Evolutionary conservation across 768 basidiomycete species (phyloP), one percentile per base, ranked within the genome.

Genomic region (Pulveroboletus sp.): DNA sequence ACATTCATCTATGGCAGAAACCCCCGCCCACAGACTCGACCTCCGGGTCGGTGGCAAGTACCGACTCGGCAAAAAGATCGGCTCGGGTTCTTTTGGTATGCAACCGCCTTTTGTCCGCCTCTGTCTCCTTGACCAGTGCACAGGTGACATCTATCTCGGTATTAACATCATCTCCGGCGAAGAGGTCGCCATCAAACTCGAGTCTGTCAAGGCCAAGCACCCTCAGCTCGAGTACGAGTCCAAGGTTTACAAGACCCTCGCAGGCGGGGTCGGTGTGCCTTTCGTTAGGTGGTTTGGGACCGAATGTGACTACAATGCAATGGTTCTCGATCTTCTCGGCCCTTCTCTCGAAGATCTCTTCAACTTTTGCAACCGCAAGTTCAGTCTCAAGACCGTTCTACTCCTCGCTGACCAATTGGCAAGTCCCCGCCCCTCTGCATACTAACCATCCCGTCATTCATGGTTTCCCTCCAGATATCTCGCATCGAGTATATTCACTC

Each of bases 131-230:
- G 20, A 62, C 51, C 50, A 36, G 34, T 20, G 31, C 17, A 32
- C 39, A 95, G 95, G 93, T 71, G 95, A 97, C 68, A 97, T 99
- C 73, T 98, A 98, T 70, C 90, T 98, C 54, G 96, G 96, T 50
- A 95, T 96, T 71, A 99, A 98, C 80, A 97, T 99, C 76, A 97
- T 98, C 68, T 97, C 95, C 16, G 95, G 95, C 22, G 96, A 99
- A 69, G 96, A 98, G 68, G 95, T 98, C 53, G 96, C 93, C 67
- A 99, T 99, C 81, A 99, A 99, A 74, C 90, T 99, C 62, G 96
- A 99, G 73, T 97, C 95, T 2, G 93, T 98, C 71, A 99, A 99
- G 73, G 96, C 96, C 59, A 99, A 99, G 72, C 96, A 99, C 61
- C 96, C 96, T n/a, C 96, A 99, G 73, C 87, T 99, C 63, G 96